Evolutionary conservation across 2,329 filamentous ascomycete species (phyloP), one percentile per base, ranked within the genome.

Genomic region (Didymella segeticola): DNA sequence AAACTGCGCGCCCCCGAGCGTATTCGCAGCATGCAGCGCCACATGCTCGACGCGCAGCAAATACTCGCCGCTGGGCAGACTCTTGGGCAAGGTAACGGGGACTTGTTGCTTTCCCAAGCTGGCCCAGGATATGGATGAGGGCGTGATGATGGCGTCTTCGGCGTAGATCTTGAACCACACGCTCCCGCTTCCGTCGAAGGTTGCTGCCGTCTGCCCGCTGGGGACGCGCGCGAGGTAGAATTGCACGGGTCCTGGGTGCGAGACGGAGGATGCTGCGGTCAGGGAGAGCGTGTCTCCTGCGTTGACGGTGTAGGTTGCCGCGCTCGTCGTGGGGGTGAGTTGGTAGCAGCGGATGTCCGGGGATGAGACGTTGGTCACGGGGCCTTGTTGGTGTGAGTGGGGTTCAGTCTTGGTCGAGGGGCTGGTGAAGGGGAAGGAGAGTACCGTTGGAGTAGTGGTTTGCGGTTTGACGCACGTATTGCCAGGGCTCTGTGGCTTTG

Each of bases 31-130:
- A 57, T 79, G 78, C 17, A 80, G 62, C 2, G 71, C 78, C 50
- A 82, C 78, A 48, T 81, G 79, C 64, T 82, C 79, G 38, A 76
- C 70, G 5, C 79, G 68, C 20, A 81, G 66, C 11, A 81, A 63
- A 61, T 81, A 80, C 53, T 80, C 70, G 19, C 79, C 79, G 2
- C 69, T 61, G 2, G 79, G 76, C 2, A 72, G 69, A 31, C 66
- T 68, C 19, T 63, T 67, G 2, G 79, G 79, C 39, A 81, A 73
- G 1, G 68, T 74, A 47, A 75, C 76, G 15, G 56, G 67, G 57
- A 69, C 63, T 34, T 48, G 38, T 2, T 26, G 23, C 26, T 53
- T 53, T 9, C 37, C 33, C 11, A 4, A 4, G 11, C 15, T 26
- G 1, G 43, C 45, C 51, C 51, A 54, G 4, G 38, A 39, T 3